A percentile compares a stretch with the other conserved stretches of the same genome.
These are phyloP conservation scores for Zalaria obscura DNA, from an alignment of 2,329 filamentous ascomycete genomes.

Conservation along the genomic window DNA sequence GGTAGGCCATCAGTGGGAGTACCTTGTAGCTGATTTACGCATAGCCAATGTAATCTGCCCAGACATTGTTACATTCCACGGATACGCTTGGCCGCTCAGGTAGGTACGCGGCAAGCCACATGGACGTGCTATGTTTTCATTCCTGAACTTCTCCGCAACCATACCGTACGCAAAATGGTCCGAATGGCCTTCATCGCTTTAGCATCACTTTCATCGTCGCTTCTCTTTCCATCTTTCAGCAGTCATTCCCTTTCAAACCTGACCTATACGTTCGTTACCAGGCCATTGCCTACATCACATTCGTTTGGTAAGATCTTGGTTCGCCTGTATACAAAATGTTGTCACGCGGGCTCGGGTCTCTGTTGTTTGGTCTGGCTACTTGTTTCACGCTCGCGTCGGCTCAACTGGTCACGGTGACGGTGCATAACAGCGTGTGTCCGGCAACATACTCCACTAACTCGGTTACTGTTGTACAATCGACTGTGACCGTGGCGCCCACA, in stretches of 20 bases:
- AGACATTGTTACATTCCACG: no score
- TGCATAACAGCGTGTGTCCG: conserved; percentile 5
- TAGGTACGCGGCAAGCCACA: no score
- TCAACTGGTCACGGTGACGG: conserved; percentile 7
- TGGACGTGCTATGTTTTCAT: conserved; percentile 1
- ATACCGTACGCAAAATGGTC: not conserved
- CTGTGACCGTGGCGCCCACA: conserved; percentile 14
- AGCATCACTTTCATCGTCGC: no score
- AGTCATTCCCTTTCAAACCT: not conserved
- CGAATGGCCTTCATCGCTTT: not conserved
- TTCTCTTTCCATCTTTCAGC: not conserved
- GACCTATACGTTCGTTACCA: conserved; percentile 2
- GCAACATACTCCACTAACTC: conserved; percentile 8
- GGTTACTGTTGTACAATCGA: conserved; percentile 14
- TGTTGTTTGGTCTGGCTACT: conserved; percentile 1
- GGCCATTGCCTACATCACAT: not conserved
- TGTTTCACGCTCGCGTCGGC: conserved; percentile 2
- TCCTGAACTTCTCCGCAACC: conserved; percentile 1
- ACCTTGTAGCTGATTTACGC: no score
- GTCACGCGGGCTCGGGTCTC: not conserved
- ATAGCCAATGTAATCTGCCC: no score
- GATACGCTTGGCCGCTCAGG: no score
- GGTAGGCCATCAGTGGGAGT: no score
- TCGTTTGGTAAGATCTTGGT: not conserved
- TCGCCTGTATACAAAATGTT: not conserved